Conservation (phyloP, 805 yeast genomes). For the Metschnikowia amazonensis region DNA sequence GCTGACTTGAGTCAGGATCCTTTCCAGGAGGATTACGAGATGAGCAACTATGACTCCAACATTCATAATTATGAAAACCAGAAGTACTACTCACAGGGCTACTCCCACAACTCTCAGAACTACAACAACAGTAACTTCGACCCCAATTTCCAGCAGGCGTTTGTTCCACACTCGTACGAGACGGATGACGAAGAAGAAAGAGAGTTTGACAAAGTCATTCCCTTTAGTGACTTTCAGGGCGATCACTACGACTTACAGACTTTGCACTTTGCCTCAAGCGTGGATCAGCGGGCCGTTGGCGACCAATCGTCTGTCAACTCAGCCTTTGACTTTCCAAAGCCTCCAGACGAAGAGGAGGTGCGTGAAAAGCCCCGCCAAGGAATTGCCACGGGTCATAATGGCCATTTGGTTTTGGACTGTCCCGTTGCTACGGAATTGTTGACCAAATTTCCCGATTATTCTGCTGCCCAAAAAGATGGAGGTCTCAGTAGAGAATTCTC, state of each 20-base stretch:
- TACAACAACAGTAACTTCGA: not conserved
- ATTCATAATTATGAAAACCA: not conserved
- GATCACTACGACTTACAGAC: slow-evolving; percentile 40
- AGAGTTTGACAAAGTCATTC: slow-evolving; percentile 38
- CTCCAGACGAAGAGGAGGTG: slow-evolving; percentile 33
- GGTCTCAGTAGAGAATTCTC: slow-evolving; percentile 52
- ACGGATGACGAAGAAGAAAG: slow-evolving; percentile 37
- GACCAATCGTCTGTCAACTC: slow-evolving; percentile 19
- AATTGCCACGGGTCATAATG: slow-evolving; percentile 40
- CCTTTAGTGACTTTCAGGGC: slow-evolving; percentile 38
- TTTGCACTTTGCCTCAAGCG: slow-evolving; percentile 23
- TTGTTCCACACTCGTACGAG: slow-evolving; percentile 41
- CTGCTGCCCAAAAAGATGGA: slow-evolving; percentile 31
- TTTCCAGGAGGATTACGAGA: slow-evolving; percentile 28
- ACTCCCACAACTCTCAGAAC: slow-evolving; percentile 9
- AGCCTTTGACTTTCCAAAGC: slow-evolving; percentile 32
- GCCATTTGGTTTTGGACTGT: slow-evolving; percentile 83
- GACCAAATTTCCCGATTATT: slow-evolving; percentile 39
- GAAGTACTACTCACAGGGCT: slow-evolving; percentile 5
- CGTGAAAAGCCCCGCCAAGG: slow-evolving; percentile 31
- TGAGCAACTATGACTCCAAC: slow-evolving; percentile 14
- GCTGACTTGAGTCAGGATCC: slow-evolving; percentile 17
- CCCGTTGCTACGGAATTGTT: slow-evolving; percentile 75
- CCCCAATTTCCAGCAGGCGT: slow-evolving; percentile 33
- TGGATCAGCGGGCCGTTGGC: slow-evolving; percentile 11